A percentile compares a stretch with the other conserved stretches of the same genome.
These are phyloP conservation scores for Fagus sylvatica DNA, from an alignment of 306 rosid species.

Conservation along the genomic window DNA sequence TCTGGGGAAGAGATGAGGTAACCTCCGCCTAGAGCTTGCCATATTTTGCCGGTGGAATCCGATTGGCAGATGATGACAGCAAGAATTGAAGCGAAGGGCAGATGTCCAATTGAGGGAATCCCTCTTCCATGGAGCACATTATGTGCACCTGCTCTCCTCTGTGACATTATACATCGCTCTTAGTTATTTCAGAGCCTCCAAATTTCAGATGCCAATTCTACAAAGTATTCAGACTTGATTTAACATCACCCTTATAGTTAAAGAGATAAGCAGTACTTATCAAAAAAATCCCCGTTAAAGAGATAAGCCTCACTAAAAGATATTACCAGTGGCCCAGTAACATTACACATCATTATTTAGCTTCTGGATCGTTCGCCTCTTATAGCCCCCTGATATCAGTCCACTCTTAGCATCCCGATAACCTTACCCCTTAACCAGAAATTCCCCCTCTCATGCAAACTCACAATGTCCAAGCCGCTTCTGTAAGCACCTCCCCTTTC, in stretches of 20 bases:
- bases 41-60: constrained; percentile 66
- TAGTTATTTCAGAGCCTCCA: constrained; percentile 4
- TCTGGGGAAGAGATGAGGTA: constrained; percentile 59
- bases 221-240: not conserved
- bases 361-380: too few species aligned
- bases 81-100: constrained; percentile 82
- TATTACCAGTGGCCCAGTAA: too few species aligned
- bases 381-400: too few species aligned
- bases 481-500: not conserved
- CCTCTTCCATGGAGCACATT: constrained; percentile 87
- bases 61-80: constrained; percentile 69
- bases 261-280: not conserved
- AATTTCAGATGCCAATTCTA: not conserved
- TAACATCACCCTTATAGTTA: not conserved
- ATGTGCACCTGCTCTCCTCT: constrained; percentile 87
- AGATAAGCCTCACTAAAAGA: not conserved
- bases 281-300: not conserved
- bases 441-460: not conserved
- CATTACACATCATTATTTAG: too few species aligned
- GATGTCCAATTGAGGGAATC: constrained; percentile 91
- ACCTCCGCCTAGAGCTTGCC: constrained; percentile 60
- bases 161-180: constrained; percentile 36
- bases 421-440: not conserved
- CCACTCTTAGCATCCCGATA: not conserved
- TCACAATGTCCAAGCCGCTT: too few species aligned